phyloP scores from a whole-genome alignment of 495 filamentous ascomycete species.

The Annulohypoxylon maeteangense region DNA sequence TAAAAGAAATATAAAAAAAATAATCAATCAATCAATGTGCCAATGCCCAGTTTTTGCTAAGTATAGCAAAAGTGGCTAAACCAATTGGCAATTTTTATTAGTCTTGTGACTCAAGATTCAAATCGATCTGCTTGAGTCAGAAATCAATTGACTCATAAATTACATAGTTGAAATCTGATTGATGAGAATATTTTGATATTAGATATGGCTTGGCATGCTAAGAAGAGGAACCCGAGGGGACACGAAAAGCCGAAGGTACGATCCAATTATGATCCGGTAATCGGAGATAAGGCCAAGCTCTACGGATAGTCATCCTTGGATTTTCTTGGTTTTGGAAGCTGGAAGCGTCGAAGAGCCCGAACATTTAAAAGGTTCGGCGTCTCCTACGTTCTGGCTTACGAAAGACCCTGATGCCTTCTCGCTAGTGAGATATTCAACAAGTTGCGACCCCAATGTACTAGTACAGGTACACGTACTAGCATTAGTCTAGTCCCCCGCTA shows the following conservation, averaged over 20 bases:
- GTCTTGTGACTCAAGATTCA: background rate
- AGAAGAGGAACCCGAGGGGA: background rate
- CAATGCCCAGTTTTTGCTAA: background rate
- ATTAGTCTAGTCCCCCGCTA: too few relatives aligned
- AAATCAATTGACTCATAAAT: constrained; percentile 6
- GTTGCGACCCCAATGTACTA: background rate
- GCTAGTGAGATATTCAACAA: background rate
- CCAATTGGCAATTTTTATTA: background rate
- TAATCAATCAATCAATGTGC: constrained; percentile 6
- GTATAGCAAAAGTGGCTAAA: background rate
- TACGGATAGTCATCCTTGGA: background rate
- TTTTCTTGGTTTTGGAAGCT: background rate
- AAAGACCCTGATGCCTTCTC: background rate
- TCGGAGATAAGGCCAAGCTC: constrained; percentile 25
- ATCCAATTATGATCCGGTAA: constrained; percentile 15
- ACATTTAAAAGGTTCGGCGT: too few relatives aligned
- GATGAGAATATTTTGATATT: constrained; percentile 1
- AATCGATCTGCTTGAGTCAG: background rate
- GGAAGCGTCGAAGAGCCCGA: background rate
- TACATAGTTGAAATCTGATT: background rate
- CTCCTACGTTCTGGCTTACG: background rate
- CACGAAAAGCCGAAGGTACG: constrained; percentile 1
- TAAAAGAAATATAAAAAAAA: constrained; percentile 1
- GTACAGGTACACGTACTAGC: constrained; percentile 3
- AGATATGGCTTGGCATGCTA: background rate